Evolutionary conservation across 2,329 filamentous ascomycete species (phyloP).

Genomic region (Ceratocystis smalleyi): DNA sequence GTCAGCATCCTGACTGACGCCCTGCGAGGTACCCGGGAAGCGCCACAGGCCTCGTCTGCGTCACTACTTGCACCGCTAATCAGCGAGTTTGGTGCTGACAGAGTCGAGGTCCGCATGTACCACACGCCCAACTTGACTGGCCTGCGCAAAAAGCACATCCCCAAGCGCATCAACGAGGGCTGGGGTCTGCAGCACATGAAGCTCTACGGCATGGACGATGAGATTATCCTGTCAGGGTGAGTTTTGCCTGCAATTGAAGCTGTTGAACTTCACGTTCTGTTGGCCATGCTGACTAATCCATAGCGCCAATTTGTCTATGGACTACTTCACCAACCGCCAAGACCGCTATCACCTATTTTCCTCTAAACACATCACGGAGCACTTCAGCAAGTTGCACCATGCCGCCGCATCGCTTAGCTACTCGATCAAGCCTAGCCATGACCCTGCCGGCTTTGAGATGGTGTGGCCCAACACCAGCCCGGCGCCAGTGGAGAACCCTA

Average conservation of each 20-base stretch:
- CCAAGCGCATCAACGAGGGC: slow-evolving; percentile 86
- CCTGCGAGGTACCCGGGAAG: slow-evolving; percentile 78
- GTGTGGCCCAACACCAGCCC: slow-evolving; percentile 72
- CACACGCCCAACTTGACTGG: slow-evolving; percentile 94
- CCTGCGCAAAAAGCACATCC: slow-evolving; percentile 65
- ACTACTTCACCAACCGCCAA: slow-evolving; percentile 93
- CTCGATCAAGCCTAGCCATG: slow-evolving; percentile 46
- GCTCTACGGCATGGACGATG: slow-evolving; percentile 87
- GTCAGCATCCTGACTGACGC: slow-evolving; percentile 86
- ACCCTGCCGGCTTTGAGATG: slow-evolving; percentile 42
- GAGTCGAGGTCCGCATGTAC: slow-evolving; percentile 92
- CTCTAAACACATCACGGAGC: slow-evolving; percentile 62
- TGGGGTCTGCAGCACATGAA: slow-evolving; percentile 99
- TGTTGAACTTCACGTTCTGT: not conserved
- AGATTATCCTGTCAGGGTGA: slow-evolving; percentile 83
- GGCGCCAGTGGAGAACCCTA: slow-evolving; percentile 55
- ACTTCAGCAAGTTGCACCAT: slow-evolving; percentile 64
- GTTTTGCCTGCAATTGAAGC: slow-evolving; percentile 16
- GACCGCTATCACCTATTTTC: slow-evolving; percentile 88
- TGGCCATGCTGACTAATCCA: slow-evolving; percentile 4
- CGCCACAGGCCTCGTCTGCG: slow-evolving; percentile 70
- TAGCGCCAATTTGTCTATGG: slow-evolving; percentile 69
- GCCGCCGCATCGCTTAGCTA: slow-evolving; percentile 72
- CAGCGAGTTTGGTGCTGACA: slow-evolving; percentile 62
- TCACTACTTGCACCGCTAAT: slow-evolving; percentile 77